These are phyloP conservation scores for Diophrys appendiculata DNA, from an alignment of 73 alveolate genomes.

Conservation along the genomic window DNA sequence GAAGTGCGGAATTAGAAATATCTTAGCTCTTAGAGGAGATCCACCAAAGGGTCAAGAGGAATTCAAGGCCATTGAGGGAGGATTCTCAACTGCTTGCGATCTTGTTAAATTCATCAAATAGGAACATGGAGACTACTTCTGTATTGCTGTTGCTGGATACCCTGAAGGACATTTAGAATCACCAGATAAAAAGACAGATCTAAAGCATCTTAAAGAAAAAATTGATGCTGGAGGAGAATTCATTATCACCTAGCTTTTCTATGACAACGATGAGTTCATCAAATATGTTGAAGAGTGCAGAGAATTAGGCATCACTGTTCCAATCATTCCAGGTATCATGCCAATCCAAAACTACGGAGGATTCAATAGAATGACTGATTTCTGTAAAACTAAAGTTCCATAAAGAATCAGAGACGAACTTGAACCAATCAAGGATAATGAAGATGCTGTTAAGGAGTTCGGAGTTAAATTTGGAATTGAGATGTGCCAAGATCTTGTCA, in stretches of 20 bases:
- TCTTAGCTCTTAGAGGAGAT: slow-evolving; percentile 86
- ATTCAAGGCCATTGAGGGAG: slow-evolving; percentile 75
- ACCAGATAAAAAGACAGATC: slow-evolving; percentile 3
- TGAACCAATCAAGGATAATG: slow-evolving; percentile 72
- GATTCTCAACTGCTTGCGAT: slow-evolving; percentile 65
- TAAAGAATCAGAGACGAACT: slow-evolving; percentile 59
- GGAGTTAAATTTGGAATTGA: slow-evolving; percentile 62
- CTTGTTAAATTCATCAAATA: slow-evolving; percentile 62
- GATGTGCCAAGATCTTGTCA: slow-evolving; percentile 66
- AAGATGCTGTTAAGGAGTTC: slow-evolving; percentile 66
- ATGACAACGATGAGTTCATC: slow-evolving; percentile 70
- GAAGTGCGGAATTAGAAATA: slow-evolving; percentile 71
- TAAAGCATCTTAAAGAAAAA: slow-evolving; percentile 28
- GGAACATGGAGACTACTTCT: slow-evolving; percentile 77
- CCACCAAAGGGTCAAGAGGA: slow-evolving; percentile 79
- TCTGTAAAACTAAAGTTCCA: slow-evolving; percentile 83
- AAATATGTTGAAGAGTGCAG: slow-evolving; percentile 67
- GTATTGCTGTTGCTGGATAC: slow-evolving; percentile 86
- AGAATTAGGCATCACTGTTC: slow-evolving; percentile 65
- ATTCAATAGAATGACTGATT: slow-evolving; percentile 39
- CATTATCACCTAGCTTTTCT: slow-evolving; percentile 81
- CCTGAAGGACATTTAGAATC: slow-evolving; percentile 85
- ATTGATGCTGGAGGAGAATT: slow-evolving; percentile 88
- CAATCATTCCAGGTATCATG: slow-evolving; percentile 86
- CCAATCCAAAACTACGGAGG: slow-evolving; percentile 67